A percentile compares a stretch with the other conserved stretches of the same genome.
Conservation (phyloP, 306 rosid species). For the Vicia sativa region DNA sequence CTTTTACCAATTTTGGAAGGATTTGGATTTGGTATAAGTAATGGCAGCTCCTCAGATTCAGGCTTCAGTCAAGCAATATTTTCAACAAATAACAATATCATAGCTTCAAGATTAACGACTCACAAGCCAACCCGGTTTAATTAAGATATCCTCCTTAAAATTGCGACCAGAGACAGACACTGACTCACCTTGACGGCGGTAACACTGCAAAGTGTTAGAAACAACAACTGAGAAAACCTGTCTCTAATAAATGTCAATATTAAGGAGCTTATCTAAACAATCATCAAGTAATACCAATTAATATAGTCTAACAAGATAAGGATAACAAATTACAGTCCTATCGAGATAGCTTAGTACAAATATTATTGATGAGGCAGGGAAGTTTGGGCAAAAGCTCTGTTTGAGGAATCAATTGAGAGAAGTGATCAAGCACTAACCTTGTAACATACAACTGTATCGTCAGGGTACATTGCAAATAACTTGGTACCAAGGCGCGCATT, state of each 20-base stretch:
- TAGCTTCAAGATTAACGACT: slow-evolving; percentile 52
- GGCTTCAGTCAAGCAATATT: slow-evolving; percentile 17
- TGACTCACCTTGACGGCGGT: slow-evolving; percentile 93
- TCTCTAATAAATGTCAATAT: not conserved
- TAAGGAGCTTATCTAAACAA: slow-evolving; percentile 9
- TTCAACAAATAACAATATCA: slow-evolving; percentile 15
- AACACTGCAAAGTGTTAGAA: slow-evolving; percentile 71
- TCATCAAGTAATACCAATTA: not conserved
- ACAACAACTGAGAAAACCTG: slow-evolving; percentile 11
- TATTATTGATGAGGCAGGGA: slow-evolving; percentile 12
- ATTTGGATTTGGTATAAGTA: slow-evolving; percentile 15
- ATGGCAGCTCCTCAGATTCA: slow-evolving; percentile 28
- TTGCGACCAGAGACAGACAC: slow-evolving; percentile 89
- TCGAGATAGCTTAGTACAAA: slow-evolving; percentile 22
- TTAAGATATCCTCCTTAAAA: slow-evolving; percentile 73
- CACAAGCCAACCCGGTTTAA: slow-evolving; percentile 95
- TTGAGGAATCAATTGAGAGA: slow-evolving; percentile 20
- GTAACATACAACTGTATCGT: slow-evolving; percentile 89
- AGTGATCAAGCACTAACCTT: slow-evolving; percentile 62
- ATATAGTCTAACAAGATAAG: not conserved
- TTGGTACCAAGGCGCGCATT: slow-evolving; percentile 97
- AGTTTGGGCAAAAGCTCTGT: slow-evolving; percentile 17
- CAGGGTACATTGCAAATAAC: slow-evolving; percentile 98
- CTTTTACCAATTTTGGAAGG: slow-evolving; percentile 17
- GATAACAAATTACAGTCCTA: slow-evolving; percentile 8